Base-by-base conservation (phyloP, 306 rosid species). In the Luffa aegyptiaca region DNA sequence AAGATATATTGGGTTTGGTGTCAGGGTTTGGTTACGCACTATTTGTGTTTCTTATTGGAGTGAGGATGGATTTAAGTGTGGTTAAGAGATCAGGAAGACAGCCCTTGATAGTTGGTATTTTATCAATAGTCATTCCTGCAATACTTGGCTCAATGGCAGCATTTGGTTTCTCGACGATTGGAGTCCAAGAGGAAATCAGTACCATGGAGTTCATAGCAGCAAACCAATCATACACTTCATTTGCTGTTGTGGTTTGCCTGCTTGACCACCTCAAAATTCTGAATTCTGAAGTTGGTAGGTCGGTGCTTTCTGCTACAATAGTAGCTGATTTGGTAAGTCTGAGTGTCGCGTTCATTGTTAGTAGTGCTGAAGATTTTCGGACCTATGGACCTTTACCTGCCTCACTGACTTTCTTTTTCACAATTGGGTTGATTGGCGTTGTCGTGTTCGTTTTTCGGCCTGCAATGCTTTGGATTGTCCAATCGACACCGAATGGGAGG, bases 231-330 rank as follows among this genome's bases (percentile, higher is more conserved):
- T 1, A 83, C 5, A 75, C 89, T 4, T 73, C 94, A 6, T 90
- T 86, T 68, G 88, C 91, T 0, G 94, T 85, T 5, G 39, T 91
- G 8, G 82, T 86, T 14, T 81, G 81, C 6, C 84, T 86, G 39
- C 79, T 93, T 20, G 82, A 79, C 11, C 90, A 91, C 35, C 87
- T 91, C 2, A 88, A 87, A 59, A 86, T 93, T 70, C 79, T 90
- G 12, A 91, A 91, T 73, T 87, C 95, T 0, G 95, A 91, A 51
- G 65, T 91, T 5, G 98, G 98, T 3, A 79, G 93, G 20, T 21
- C 89, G 6, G 93, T 82, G 9, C 85, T 87, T 26, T 88, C 92
- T 4, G 61, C 92, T 0, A 73, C 92, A n/a, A 18, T 93, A 10
- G 82, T 91, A 2, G 77, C 86, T 64, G 98, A 93, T 62, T 0